Percentiles rank a stretch among this genome's conserved stretches.
Conservation (phyloP, 225 moss, liverwort and hornwort species). For the Rhytidiadelphus loreus region DNA sequence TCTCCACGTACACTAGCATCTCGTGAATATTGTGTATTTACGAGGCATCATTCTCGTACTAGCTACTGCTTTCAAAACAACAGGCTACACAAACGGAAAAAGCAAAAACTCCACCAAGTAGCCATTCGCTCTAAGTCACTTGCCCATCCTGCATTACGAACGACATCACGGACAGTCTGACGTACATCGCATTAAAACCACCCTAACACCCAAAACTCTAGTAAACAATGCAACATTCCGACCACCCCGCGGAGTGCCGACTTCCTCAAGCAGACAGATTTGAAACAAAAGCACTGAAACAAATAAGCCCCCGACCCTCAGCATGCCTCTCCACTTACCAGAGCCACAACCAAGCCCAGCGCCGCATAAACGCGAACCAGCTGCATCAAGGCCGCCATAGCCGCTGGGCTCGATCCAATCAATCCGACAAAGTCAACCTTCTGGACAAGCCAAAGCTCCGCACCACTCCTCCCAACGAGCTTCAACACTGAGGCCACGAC, state of each 20-base stretch:
- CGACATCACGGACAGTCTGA: background rate
- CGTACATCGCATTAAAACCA: background rate
- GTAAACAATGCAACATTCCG: background rate
- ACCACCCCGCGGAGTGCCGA: background rate
- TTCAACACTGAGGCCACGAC: background rate
- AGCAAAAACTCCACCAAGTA: background rate
- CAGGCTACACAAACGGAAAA: background rate
- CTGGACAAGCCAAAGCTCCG: background rate
- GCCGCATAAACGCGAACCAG: background rate
- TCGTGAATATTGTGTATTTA: background rate
- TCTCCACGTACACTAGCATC: background rate
- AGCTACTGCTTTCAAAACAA: background rate
- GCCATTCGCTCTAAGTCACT: background rate
- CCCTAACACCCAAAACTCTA: background rate
- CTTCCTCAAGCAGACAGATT: background rate
- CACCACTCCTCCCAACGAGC: background rate
- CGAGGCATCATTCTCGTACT: background rate
- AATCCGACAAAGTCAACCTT: background rate
- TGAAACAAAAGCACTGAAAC: background rate
- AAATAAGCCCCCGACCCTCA: background rate
- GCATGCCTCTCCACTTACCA: background rate
- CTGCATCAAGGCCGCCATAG: constrained; percentile 5
- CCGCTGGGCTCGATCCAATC: background rate
- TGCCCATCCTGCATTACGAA: background rate
- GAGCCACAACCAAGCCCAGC: background rate